Conservation (phyloP, 192 early-diverging fungal species). For the Backusella australiensis region DNA sequence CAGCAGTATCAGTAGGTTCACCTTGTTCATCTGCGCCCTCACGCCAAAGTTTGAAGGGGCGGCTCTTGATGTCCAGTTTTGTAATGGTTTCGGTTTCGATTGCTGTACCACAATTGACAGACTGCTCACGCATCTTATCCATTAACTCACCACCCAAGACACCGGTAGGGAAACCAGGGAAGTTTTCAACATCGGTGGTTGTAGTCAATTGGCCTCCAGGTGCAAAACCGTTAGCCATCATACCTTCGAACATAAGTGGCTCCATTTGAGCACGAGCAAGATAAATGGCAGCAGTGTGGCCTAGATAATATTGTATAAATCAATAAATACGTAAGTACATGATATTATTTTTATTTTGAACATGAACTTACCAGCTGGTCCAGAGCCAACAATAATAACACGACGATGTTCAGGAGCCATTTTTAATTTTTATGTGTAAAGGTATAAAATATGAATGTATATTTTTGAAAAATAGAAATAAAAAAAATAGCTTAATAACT, state of each 20-base stretch:
- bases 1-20: slow-evolving; percentile 70
- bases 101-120: slow-evolving; percentile 77
- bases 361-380: slow-evolving; percentile 69
- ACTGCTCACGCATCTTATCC: slow-evolving; percentile 84
- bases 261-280: slow-evolving; percentile 89
- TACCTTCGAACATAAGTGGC: slow-evolving; percentile 95
- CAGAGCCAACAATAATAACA: slow-evolving; percentile 82
- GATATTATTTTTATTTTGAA: not conserved
- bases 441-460: not conserved
- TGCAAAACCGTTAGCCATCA: slow-evolving; percentile 83
- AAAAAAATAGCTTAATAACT: not conserved
- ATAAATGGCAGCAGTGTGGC: slow-evolving; percentile 98
- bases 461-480: not conserved
- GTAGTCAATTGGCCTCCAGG: slow-evolving; percentile 78
- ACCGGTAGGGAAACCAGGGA: slow-evolving; percentile 91
- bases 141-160: slow-evolving; percentile 85
- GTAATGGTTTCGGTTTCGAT: slow-evolving; percentile 90
- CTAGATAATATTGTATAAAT: slow-evolving; percentile 3
- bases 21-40: slow-evolving; percentile 74
- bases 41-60: slow-evolving; percentile 85
- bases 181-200: slow-evolving; percentile 96
- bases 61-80: slow-evolving; percentile 70
- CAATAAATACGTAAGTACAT: not conserved
- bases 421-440: not conserved
- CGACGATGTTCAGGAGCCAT: slow-evolving; percentile 45